Evolutionary conservation across 768 basidiomycete genomes (phyloP).

Genomic region (Agaricus bisporus): DNA sequence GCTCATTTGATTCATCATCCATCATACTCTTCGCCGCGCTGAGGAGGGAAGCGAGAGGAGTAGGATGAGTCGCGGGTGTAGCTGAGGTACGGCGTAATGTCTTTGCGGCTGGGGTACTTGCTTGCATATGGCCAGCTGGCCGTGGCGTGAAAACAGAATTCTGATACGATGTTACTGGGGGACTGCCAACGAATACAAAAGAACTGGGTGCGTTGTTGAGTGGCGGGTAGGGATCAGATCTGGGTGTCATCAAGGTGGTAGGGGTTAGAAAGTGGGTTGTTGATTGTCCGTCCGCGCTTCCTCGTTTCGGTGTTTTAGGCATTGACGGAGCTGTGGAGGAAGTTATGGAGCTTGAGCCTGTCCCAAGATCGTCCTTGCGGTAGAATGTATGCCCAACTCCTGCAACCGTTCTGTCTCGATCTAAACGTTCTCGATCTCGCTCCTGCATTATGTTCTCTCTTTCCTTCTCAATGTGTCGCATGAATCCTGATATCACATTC

Average conservation of each 20-base stretch:
- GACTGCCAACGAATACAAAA: conserved; percentile 23
- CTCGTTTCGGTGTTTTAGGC: conserved; percentile 19
- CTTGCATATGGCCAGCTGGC: background rate
- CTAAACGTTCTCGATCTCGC: conserved; percentile 23
- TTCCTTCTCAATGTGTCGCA: conserved; percentile 31
- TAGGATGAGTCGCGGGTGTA: conserved; percentile 18
- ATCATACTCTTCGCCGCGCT: conserved; percentile 57
- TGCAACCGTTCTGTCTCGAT: conserved; percentile 22
- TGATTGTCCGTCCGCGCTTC: background rate
- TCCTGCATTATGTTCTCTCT: conserved; percentile 26
- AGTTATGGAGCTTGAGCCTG: conserved; percentile 13
- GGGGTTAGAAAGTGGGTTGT: conserved; percentile 7
- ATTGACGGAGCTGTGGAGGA: conserved; percentile 7
- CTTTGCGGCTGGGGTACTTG: background rate
- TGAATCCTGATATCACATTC: conserved; percentile 45
- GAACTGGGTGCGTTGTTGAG: conserved; percentile 14
- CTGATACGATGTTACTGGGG: conserved; percentile 12
- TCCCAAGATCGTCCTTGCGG: conserved; percentile 13
- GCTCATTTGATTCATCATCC: conserved; percentile 27
- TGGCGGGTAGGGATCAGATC: conserved; percentile 1
- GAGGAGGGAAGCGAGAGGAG: conserved; percentile 52
- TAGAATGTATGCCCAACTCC: conserved; percentile 17
- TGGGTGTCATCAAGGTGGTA: conserved; percentile 3
- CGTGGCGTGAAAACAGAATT: conserved; percentile 11
- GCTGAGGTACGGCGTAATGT: conserved; percentile 5